These are phyloP conservation scores for Globisporangium mamillatum DNA, from an alignment of 352 stramenopile species.

Conservation along the genomic window DNA sequence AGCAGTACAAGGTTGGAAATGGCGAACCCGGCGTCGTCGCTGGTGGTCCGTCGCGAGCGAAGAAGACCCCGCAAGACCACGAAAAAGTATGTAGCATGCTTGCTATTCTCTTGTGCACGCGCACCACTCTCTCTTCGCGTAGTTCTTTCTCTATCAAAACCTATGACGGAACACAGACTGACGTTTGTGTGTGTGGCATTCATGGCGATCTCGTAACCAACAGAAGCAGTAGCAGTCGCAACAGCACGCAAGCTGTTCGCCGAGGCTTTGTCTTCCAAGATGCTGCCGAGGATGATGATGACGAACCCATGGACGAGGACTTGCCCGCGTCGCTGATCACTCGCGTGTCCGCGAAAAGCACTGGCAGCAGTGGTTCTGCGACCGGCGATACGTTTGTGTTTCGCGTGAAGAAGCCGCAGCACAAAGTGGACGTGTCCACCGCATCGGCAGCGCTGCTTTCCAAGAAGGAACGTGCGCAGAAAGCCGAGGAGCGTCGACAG, in stretches of 20 bases:
- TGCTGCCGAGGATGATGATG: slow-evolving; percentile 24
- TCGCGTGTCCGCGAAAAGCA: slow-evolving; percentile 2
- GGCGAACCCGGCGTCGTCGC: slow-evolving; percentile 24
- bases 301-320: slow-evolving; percentile 23
- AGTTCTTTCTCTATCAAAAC: neutral
- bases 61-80: slow-evolving; percentile 37
- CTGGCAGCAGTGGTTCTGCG: slow-evolving; percentile 15
- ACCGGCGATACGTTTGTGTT: slow-evolving; percentile 50
- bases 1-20: neutral
- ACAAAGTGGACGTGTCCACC: slow-evolving; percentile 36
- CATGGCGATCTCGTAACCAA: neutral
- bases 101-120: neutral
- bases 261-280: slow-evolving; percentile 60
- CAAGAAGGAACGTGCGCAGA: slow-evolving; percentile 50
- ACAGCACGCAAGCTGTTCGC: slow-evolving; percentile 20
- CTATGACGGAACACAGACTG: neutral
- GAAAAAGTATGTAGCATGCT: slow-evolving; percentile 28
- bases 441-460: slow-evolving; percentile 39
- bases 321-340: neutral
- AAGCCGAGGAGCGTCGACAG: slow-evolving; percentile 40
- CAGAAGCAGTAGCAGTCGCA: slow-evolving; percentile 18
- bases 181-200: slow-evolving; percentile 8
- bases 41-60: slow-evolving; percentile 63
- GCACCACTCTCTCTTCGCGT: neutral
- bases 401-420: slow-evolving; percentile 32